Evolutionary conservation across 805 yeast species (phyloP).

Genomic region (Kuraishia cidri): DNA sequence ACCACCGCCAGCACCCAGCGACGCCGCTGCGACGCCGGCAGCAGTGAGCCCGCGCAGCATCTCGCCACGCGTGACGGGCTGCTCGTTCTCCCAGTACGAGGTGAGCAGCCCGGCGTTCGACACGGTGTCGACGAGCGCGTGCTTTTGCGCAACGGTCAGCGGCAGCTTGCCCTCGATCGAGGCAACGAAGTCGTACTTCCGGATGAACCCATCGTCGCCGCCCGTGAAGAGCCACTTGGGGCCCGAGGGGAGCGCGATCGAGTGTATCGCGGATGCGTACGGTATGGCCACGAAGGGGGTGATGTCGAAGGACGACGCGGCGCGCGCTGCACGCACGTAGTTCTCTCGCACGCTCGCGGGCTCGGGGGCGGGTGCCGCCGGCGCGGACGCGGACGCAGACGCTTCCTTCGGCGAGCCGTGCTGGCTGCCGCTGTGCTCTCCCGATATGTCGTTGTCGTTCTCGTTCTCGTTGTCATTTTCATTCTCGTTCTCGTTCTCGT

Average conservation of each 20-base stretch:
- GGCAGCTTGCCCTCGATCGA: conserved; percentile 84
- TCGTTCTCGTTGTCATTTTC: conserved; percentile 3
- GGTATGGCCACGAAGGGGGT: conserved; percentile 86
- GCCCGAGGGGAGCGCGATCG: conserved; percentile 69
- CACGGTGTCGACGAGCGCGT: conserved; percentile 79
- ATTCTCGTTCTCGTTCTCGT: neutral
- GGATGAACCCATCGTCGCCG: conserved; percentile 89
- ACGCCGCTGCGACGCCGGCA: conserved; percentile 3
- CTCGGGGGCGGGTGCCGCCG: conserved; percentile 3
- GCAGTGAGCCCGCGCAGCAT: conserved; percentile 19
- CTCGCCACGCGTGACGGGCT: conserved; percentile 51
- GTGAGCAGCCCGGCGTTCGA: conserved; percentile 74
- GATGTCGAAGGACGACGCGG: conserved; percentile 38
- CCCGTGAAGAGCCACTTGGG: conserved; percentile 88
- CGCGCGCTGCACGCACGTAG: conserved; percentile 1
- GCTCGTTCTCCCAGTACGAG: conserved; percentile 95
- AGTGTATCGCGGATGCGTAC: conserved; percentile 68
- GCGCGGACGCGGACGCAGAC: neutral
- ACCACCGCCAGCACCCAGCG: neutral
- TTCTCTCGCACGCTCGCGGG: neutral
- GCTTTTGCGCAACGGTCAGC: conserved; percentile 85
- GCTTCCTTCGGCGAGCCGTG: neutral
- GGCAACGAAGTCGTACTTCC: conserved; percentile 81
- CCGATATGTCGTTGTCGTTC: conserved; percentile 3
- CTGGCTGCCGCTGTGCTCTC: neutral